A percentile compares a stretch with the other conserved stretches of the same genome.
Evolutionary conservation across 2,329 filamentous ascomycete genomes (phyloP).

Genomic region (Taxawa tesnikishii): DNA sequence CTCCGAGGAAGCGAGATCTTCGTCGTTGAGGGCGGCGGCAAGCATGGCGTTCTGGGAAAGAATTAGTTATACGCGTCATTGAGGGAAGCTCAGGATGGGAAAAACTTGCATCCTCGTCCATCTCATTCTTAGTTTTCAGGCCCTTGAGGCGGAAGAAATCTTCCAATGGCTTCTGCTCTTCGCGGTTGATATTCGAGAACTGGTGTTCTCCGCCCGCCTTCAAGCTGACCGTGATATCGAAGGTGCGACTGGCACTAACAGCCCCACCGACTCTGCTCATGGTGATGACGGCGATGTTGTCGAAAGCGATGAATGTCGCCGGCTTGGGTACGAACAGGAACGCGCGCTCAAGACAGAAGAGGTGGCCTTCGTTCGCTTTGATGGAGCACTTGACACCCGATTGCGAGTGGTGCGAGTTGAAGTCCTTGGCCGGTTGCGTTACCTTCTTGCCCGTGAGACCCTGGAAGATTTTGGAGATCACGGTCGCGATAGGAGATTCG

Average conservation of each 20-base stretch:
- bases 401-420: slow-evolving; percentile 84
- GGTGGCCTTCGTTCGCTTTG: slow-evolving; percentile 94
- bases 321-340: slow-evolving; percentile 99
- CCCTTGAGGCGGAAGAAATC: slow-evolving; percentile 95
- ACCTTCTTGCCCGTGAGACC: slow-evolving; percentile 92
- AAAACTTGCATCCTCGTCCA: slow-evolving; percentile 75
- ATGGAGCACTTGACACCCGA: slow-evolving; percentile 99
- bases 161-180: slow-evolving; percentile 94
- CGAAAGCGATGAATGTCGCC: slow-evolving; percentile 91
- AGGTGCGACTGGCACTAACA: slow-evolving; percentile 85
- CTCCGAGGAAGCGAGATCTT: slow-evolving; percentile 73
- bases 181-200: slow-evolving; percentile 98
- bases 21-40: slow-evolving; percentile 40
- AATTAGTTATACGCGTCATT: neutral
- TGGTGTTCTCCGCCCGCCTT: slow-evolving; percentile 87
- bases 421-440: slow-evolving; percentile 85
- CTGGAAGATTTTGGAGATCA: slow-evolving; percentile 90
- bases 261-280: slow-evolving; percentile 94
- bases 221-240: slow-evolving; percentile 88
- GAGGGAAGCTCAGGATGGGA: neutral
- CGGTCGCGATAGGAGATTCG: slow-evolving; percentile 84
- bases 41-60: slow-evolving; percentile 14
- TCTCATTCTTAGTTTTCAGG: slow-evolving; percentile 95
- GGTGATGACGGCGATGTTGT: slow-evolving; percentile 80
- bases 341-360: slow-evolving; percentile 95